Percentiles rank a stretch among this genome's conserved stretches.
These are phyloP conservation scores for Filobasidium floriforme DNA, from an alignment of 768 basidiomycete genomes.

Conservation along the genomic window DNA sequence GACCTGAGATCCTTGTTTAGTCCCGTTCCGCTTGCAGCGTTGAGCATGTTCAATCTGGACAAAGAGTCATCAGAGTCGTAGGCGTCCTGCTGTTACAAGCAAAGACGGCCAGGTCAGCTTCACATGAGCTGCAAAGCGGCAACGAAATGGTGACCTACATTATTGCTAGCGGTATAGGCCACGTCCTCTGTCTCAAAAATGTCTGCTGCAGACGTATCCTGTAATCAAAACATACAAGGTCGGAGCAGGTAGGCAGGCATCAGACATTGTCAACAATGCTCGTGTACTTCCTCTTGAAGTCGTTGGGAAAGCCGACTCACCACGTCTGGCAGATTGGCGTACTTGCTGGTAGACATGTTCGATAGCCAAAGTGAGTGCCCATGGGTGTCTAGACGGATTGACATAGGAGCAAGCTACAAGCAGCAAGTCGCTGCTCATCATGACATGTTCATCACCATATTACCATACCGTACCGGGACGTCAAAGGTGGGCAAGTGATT, in stretches of 20 bases:
- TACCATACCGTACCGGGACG: no score
- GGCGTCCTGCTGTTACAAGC: conserved; percentile 19
- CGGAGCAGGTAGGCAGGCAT: not conserved
- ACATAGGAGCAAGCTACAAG: no score
- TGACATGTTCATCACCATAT: no score
- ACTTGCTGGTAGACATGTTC: conserved; percentile 30
- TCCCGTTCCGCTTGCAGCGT: conserved; percentile 9
- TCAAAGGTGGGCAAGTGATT: no score
- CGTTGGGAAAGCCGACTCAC: conserved; percentile 27
- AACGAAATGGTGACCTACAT: conserved; percentile 15
- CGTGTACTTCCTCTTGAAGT: not conserved
- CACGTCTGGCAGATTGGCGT: conserved; percentile 43
- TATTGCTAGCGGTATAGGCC: conserved; percentile 32
- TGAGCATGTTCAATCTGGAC: conserved; percentile 20
- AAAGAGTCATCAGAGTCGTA: conserved; percentile 21
- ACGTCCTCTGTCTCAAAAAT: conserved; percentile 44
- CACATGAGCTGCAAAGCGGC: not conserved
- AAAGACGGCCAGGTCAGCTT: not conserved
- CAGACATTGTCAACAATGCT: not conserved
- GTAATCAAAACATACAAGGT: not conserved
- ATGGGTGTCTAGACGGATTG: no score
- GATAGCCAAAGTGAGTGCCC: no score
- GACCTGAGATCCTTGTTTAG: not conserved
- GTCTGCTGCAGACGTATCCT: conserved; percentile 44
- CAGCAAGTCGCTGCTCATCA: no score